A percentile compares a stretch with the other conserved stretches of the same genome.
phyloP scores from a whole-genome alignment of 305 asterid genomes.

The Fraxinus paxiana region DNA sequence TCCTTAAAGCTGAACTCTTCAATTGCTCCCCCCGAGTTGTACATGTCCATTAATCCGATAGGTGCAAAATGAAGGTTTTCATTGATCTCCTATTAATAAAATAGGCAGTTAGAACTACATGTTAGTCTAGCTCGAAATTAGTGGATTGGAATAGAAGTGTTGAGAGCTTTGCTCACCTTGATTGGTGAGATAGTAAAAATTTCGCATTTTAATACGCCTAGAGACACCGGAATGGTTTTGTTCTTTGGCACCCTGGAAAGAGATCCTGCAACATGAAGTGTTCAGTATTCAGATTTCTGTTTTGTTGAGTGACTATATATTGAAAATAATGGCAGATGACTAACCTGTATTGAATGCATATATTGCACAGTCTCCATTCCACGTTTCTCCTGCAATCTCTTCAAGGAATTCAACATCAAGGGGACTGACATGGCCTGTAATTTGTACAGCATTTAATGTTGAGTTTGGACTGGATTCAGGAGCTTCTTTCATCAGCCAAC shows the following conservation, averaged over 20 bases:
- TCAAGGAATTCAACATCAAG: conserved; percentile 44
- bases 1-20: conserved; percentile 35
- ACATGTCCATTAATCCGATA: conserved; percentile 52
- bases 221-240: conserved; percentile 31
- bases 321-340: neutral
- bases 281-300: neutral
- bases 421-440: conserved; percentile 42
- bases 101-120: neutral
- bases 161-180: conserved; percentile 24
- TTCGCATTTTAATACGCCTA: conserved; percentile 39
- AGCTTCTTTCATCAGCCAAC: conserved; percentile 45
- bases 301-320: neutral
- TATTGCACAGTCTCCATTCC: conserved; percentile 38
- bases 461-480: conserved; percentile 7
- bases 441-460: neutral
- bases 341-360: conserved; percentile 46
- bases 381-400: conserved; percentile 44
- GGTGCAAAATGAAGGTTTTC: conserved; percentile 41
- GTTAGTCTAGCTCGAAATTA: neutral
- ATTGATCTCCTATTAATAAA: conserved; percentile 19
- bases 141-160: neutral
- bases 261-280: conserved; percentile 29
- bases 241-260: conserved; percentile 38
- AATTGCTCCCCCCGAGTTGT: conserved; percentile 64
- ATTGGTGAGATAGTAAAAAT: conserved; percentile 50